Base-by-base conservation (phyloP, 805 yeast genomes). In the Ogataea angusta region DNA sequence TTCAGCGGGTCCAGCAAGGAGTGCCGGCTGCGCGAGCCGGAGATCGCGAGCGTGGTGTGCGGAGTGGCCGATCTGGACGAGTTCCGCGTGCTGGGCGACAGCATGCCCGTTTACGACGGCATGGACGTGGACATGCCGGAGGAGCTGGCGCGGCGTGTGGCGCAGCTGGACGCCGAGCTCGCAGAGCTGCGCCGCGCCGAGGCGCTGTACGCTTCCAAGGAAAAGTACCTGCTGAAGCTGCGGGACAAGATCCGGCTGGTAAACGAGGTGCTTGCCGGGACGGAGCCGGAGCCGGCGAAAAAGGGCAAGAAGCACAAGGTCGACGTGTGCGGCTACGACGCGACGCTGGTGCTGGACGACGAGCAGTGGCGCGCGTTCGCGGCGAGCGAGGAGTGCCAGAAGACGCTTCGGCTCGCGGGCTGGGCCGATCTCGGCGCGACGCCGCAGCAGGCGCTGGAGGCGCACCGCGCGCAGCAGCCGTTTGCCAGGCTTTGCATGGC, bases 301-400 rank as follows among this genome's bases (percentile, higher is more conserved):
- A 51, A 51, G 34, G 39, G 47, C 14, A 50, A 54, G 13, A 49
- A 43, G 29, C n/a, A 39, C 9, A 63, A 59, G 43, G 43, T 68
- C 18, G 82, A 78, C 29, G 59, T 78, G 3, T 80, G 85, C 58
- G 79, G 79, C 9, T 79, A 66, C 53, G 76, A 76, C 42, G 19
- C 42, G 5, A 30, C 42, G 12, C 39, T 62, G 16, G 29, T 42
- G n/a, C 32, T 53, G 6, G 27, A 35, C n/a, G 53, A 51, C 12
- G 26, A 27, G 4, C 43, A 50, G 18, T 63, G 66, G 66, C 6
- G 13, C 5, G 36, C 40, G 1, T 57, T 51, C 29, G 36, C 34
- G 5, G 29, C 44, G 3, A 30, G 51, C 3, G 49, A 49, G 2
- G 49, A 38, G 10, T 48, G 21, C 21, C 8, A 19, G 7, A 19